Conservation (phyloP, 768 basidiomycete genomes). For the Paxillus rubicundulus region DNA sequence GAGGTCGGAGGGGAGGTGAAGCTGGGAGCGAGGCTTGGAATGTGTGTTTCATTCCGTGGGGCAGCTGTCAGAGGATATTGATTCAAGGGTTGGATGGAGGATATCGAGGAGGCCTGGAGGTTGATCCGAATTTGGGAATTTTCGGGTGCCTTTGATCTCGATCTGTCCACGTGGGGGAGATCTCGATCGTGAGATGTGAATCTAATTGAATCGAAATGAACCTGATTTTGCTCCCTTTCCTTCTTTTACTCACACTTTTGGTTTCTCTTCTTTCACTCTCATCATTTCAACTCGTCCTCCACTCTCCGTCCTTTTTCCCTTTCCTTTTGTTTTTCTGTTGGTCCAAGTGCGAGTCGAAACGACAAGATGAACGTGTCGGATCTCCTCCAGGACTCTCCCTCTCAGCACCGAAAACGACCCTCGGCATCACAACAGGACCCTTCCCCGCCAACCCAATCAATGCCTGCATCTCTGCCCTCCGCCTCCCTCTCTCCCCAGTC, state of each 20-base stretch:
- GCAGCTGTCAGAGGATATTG: neutral
- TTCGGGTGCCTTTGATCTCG: constrained; percentile 23
- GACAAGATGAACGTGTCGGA: constrained; percentile 62
- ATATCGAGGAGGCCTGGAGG: no score
- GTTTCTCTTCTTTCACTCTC: constrained; percentile 29
- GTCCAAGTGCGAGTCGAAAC: neutral
- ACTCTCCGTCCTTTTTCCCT: neutral
- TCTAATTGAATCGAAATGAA: constrained; percentile 32
- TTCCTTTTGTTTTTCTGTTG: neutral
- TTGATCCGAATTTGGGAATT: constrained; percentile 9
- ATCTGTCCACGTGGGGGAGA: constrained; percentile 31
- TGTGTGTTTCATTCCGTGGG: neutral
- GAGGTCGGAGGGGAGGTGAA: neutral
- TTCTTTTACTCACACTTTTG: constrained; percentile 28
- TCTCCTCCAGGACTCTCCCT: constrained; percentile 68
- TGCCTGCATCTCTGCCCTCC: constrained; percentile 22
- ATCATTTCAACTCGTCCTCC: constrained; percentile 17
- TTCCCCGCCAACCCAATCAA: constrained; percentile 26
- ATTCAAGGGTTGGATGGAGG: no score
- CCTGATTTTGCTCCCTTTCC: constrained; percentile 27
- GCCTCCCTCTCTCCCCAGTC: constrained; percentile 32
- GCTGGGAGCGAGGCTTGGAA: neutral
- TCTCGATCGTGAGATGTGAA: constrained; percentile 35
- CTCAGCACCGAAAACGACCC: constrained; percentile 45
- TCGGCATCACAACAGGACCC: constrained; percentile 25